Conservation (phyloP, 129 eudicot genomes). For the Tanacetum coccineum region DNA sequence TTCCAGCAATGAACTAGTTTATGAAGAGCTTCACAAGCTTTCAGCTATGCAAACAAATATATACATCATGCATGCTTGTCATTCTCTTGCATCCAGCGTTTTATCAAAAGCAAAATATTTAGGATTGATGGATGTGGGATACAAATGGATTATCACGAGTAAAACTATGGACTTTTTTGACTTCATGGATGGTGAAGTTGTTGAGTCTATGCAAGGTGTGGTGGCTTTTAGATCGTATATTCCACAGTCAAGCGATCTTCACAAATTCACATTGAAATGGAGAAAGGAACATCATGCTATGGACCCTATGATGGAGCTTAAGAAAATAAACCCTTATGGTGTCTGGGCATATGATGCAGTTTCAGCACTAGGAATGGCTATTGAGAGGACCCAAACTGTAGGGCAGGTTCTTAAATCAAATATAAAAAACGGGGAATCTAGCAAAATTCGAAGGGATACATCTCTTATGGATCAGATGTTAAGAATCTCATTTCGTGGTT, state of each 20-base stretch:
- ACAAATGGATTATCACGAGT: conserved; percentile 52
- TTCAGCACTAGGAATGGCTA: conserved; percentile 44
- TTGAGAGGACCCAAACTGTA: conserved; percentile 18
- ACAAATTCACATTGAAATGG: conserved; percentile 28
- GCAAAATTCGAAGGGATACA: conserved; percentile 12
- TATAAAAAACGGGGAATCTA: neutral
- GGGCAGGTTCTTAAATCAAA: neutral
- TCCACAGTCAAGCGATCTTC: conserved; percentile 32
- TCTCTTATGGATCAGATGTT: conserved; percentile 25
- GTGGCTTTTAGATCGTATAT: conserved; percentile 43
- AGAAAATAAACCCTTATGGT: conserved; percentile 22
- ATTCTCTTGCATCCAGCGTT: conserved; percentile 32
- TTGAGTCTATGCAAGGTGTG: conserved; percentile 44
- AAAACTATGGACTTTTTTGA: conserved; percentile 26
- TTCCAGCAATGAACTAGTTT: conserved; percentile 28
- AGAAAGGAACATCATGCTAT: conserved; percentile 6
- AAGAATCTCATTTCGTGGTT: conserved; percentile 31
- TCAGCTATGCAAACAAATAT: conserved; percentile 23
- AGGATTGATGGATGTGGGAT: conserved; percentile 50
- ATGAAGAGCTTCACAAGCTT: conserved; percentile 34
- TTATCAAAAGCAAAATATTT: conserved; percentile 26
- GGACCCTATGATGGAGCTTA: conserved; percentile 12
- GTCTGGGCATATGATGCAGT: conserved; percentile 52
- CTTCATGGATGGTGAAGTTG: conserved; percentile 21
- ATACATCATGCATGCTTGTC: conserved; percentile 34